Conservation (phyloP, 176 grass and related monocot species). For the Musa schizocarpa region DNA sequence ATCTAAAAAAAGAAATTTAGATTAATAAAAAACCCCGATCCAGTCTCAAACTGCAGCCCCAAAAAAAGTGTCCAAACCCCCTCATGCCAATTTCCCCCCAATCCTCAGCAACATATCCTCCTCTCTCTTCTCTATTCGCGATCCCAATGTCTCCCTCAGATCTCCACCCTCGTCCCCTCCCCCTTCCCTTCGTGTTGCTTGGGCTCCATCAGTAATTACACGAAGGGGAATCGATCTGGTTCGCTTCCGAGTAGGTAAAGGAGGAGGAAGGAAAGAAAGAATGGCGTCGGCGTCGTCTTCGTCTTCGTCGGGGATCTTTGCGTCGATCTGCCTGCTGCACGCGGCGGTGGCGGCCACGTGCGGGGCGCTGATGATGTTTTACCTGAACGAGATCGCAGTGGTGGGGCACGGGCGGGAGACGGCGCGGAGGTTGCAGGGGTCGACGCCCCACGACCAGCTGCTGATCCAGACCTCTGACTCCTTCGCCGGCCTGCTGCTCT, state of each 20-base stretch:
- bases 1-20: no score
- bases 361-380: conserved; percentile 52
- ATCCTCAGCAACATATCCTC: not conserved
- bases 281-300: conserved; percentile 8
- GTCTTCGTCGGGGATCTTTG: conserved; percentile 37
- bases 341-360: conserved; percentile 32
- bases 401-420: conserved; percentile 35
- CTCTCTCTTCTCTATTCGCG: not conserved
- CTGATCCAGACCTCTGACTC: conserved; percentile 48
- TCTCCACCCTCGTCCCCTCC: not conserved
- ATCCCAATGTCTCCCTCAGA: not conserved
- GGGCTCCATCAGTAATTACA: not conserved
- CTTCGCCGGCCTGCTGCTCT: conserved; percentile 43
- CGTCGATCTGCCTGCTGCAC: conserved; percentile 42
- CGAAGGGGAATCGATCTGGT: no score
- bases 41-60: not conserved
- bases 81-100: not conserved
- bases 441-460: conserved; percentile 44
- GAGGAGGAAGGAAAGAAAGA: not conserved
- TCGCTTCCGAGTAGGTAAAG: not conserved
- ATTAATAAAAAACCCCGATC: not conserved
- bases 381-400: conserved; percentile 31
- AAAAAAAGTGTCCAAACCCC: not conserved
- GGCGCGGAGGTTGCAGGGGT: conserved; percentile 39
- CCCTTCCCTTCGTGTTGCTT: not conserved